phyloP scores from a whole-genome alignment of 2,329 filamentous ascomycete species.

The Cordyceps javanica region DNA sequence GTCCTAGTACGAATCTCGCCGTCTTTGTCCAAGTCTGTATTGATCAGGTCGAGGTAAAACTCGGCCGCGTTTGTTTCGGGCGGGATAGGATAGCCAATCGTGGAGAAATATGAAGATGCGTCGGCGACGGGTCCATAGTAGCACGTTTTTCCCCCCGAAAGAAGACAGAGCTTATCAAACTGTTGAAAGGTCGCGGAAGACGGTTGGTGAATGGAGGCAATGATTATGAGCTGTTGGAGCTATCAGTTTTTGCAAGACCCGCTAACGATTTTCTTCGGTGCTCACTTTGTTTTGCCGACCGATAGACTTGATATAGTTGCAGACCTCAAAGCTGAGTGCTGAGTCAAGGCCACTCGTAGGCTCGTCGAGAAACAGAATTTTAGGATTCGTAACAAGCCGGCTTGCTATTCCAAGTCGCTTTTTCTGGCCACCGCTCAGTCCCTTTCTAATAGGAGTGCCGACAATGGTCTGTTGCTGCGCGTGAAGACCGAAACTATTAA shows the following conservation, averaged over 20 bases:
- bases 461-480: slow-evolving; percentile 65
- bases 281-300: slow-evolving; percentile 60
- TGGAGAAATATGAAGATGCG: slow-evolving; percentile 57
- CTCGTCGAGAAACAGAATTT: slow-evolving; percentile 77
- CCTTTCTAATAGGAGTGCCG: slow-evolving; percentile 76
- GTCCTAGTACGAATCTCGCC: slow-evolving; percentile 35
- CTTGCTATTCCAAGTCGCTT: slow-evolving; percentile 72
- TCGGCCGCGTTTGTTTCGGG: slow-evolving; percentile 73
- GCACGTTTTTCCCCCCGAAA: slow-evolving; percentile 64
- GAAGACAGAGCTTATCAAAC: slow-evolving; percentile 71
- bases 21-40: slow-evolving; percentile 62
- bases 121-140: slow-evolving; percentile 62
- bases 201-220: slow-evolving; percentile 81
- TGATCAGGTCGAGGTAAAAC: slow-evolving; percentile 71
- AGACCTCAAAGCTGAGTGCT: slow-evolving; percentile 67
- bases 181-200: slow-evolving; percentile 72
- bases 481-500: slow-evolving; percentile 67
- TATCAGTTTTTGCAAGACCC: background rate
- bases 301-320: slow-evolving; percentile 63
- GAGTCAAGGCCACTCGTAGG: slow-evolving; percentile 81
- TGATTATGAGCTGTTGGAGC: slow-evolving; percentile 58
- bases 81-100: slow-evolving; percentile 57
- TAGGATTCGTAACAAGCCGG: slow-evolving; percentile 74
- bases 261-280: too few relatives aligned
- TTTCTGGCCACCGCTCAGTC: slow-evolving; percentile 81